A percentile compares a stretch with the other conserved stretches of the same genome.
Evolutionary conservation across 2,329 filamentous ascomycete genomes (phyloP).

Genomic region (Neobulgaria alba): DNA sequence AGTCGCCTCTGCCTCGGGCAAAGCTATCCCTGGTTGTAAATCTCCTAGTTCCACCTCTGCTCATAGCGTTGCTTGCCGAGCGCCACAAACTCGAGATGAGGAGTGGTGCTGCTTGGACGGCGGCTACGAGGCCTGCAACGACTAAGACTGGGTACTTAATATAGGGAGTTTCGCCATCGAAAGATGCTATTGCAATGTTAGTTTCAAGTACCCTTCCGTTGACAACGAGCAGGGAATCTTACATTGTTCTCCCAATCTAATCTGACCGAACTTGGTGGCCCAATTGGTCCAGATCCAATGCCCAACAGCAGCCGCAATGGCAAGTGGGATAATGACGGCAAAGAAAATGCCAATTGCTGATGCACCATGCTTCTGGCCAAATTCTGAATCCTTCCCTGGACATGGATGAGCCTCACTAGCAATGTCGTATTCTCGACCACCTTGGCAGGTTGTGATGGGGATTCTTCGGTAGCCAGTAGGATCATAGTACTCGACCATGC

Average conservation of each 20-base stretch:
- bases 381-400: conserved; percentile 74
- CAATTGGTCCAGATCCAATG: conserved; percentile 82
- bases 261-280: conserved; percentile 85
- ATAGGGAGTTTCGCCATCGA: conserved; percentile 67
- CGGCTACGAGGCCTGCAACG: conserved; percentile 54
- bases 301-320: conserved; percentile 60
- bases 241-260: conserved; percentile 70
- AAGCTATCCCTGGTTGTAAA: conserved; percentile 90
- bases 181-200: conserved; percentile 24
- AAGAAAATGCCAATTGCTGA: conserved; percentile 75
- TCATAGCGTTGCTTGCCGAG: conserved; percentile 42
- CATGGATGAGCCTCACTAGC: conserved; percentile 55
- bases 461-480: conserved; percentile 84
- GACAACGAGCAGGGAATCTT: conserved; percentile 9
- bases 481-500: conserved; percentile 70
- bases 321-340: conserved; percentile 69
- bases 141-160: conserved; percentile 76
- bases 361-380: conserved; percentile 61
- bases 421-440: conserved; percentile 62
- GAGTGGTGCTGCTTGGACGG: conserved; percentile 57
- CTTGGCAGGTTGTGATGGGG: conserved; percentile 75
- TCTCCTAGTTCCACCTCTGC: conserved; percentile 39
- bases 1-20: conserved; percentile 77
- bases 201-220: background rate
- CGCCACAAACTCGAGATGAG: conserved; percentile 67